Evolutionary conservation across 2,329 filamentous ascomycete genomes (phyloP).

Genomic region (Aureobasidium sp.): DNA sequence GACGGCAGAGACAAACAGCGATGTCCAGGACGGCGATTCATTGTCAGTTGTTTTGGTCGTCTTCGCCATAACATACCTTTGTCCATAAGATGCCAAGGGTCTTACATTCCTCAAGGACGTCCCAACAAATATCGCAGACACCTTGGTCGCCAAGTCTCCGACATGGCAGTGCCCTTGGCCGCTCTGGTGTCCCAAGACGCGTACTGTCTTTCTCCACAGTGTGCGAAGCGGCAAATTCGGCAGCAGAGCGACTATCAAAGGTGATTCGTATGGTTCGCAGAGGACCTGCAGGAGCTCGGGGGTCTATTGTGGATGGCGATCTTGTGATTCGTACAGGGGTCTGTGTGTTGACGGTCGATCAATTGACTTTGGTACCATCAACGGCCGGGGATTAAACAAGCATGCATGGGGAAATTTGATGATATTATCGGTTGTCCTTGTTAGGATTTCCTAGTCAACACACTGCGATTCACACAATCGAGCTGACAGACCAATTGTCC

Average conservation of each 20-base stretch:
- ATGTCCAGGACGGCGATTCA: too few species aligned
- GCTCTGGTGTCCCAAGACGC: background rate
- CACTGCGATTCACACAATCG: background rate
- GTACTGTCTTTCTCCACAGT: background rate
- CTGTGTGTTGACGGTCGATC: conserved; percentile 11
- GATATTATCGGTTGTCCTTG: background rate
- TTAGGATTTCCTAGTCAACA: background rate
- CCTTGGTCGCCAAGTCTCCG: background rate
- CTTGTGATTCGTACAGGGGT: background rate
- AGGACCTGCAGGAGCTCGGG: background rate
- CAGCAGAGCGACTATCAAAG: background rate
- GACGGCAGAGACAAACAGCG: background rate
- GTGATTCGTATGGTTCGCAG: conserved; percentile 5
- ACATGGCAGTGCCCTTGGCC: background rate
- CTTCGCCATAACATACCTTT: background rate
- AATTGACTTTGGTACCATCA: background rate
- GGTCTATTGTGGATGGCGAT: background rate
- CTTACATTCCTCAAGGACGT: background rate
- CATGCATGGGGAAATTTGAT: conserved; percentile 12
- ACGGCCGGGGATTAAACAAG: conserved; percentile 1
- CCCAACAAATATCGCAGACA: background rate
- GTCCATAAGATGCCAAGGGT: background rate
- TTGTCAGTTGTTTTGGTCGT: background rate
- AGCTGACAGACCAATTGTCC: background rate
- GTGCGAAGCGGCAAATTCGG: background rate